Conservation (phyloP, 1,284 basidiomycete species). For the Ceratobasidium sp. region DNA sequence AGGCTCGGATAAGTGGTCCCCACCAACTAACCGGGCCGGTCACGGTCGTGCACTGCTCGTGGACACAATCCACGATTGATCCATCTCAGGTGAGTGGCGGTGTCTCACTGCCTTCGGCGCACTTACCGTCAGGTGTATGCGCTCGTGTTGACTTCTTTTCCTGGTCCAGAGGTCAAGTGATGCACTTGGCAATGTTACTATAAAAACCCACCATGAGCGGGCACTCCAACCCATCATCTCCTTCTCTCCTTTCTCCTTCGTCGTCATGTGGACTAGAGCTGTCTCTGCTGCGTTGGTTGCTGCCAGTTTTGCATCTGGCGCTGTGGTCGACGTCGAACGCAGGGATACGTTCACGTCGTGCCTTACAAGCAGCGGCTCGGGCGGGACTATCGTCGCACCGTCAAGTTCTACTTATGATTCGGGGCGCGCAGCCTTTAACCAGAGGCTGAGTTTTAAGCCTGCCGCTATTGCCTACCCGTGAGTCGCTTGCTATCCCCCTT, state of each 20-base stretch:
- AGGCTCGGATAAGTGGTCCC: not conserved
- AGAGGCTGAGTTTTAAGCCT: conserved; percentile 45
- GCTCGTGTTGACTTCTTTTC: not conserved
- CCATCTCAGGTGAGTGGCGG: not conserved
- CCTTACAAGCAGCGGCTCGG: conserved; percentile 24
- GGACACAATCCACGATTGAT: conserved; percentile 25
- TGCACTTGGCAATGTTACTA: not conserved
- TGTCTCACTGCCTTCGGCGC: conserved; percentile 5
- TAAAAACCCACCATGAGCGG: not conserved
- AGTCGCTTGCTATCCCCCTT: not conserved
- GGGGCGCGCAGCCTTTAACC: conserved; percentile 47
- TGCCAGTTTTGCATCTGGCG: conserved; percentile 24
- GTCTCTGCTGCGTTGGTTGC: not conserved
- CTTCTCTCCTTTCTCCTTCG: conserved; percentile 2
- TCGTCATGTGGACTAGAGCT: conserved; percentile 28
- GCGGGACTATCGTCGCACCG: conserved; percentile 21
- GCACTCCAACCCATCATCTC: not conserved
- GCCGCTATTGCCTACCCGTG: conserved; percentile 50
- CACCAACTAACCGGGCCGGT: not conserved
- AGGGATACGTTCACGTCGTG: conserved; percentile 28
- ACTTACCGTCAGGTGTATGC: not conserved
- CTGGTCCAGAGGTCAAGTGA: not conserved
- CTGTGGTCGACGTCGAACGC: conserved; percentile 20
- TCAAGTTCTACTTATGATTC: conserved; percentile 26
- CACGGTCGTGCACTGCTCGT: not conserved